Conservation (phyloP, 106 monocot genomes). For the Dendrobium huoshanense region DNA sequence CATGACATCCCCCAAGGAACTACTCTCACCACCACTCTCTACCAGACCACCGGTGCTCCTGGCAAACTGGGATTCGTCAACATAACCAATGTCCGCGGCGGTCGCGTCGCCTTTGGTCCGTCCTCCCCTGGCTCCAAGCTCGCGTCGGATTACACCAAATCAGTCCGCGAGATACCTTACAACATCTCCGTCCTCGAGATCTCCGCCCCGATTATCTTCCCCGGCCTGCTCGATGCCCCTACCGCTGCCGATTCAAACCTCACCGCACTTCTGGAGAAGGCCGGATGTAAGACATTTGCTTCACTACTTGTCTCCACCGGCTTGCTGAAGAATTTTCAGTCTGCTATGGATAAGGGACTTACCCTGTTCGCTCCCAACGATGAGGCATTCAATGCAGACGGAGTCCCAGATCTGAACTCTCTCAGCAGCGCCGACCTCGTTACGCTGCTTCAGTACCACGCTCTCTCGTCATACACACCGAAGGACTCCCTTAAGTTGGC, state of each 20-base stretch:
- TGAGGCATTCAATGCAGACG: conserved; percentile 72
- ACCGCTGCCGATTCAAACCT: conserved; percentile 45
- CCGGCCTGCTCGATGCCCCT: conserved; percentile 72
- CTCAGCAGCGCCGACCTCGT: conserved; percentile 77
- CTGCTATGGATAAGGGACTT: conserved; percentile 61
- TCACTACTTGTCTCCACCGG: conserved; percentile 56
- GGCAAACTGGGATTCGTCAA: conserved; percentile 78
- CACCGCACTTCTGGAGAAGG: conserved; percentile 75
- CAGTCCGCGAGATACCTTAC: conserved; percentile 64
- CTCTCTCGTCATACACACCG: conserved; percentile 60
- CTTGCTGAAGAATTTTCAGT: conserved; percentile 74
- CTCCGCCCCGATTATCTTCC: conserved; percentile 71
- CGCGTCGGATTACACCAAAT: conserved; percentile 49
- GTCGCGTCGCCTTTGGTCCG: conserved; percentile 59
- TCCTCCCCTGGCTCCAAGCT: conserved; percentile 54
- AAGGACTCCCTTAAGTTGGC: conserved; percentile 54
- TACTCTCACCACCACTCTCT: conserved; percentile 66
- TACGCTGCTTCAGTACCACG: conserved; percentile 85
- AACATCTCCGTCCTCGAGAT: conserved; percentile 83
- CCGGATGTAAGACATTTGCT: conserved; percentile 88
- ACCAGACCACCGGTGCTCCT: conserved; percentile 72
- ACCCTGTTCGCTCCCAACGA: conserved; percentile 89
- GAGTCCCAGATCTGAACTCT: conserved; percentile 42
- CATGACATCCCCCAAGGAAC: conserved; percentile 51
- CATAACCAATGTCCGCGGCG: conserved; percentile 73